These are phyloP conservation scores for Arthrinium phaeospermum DNA, from an alignment of 2,329 filamentous ascomycete species.

Conservation along the genomic window DNA sequence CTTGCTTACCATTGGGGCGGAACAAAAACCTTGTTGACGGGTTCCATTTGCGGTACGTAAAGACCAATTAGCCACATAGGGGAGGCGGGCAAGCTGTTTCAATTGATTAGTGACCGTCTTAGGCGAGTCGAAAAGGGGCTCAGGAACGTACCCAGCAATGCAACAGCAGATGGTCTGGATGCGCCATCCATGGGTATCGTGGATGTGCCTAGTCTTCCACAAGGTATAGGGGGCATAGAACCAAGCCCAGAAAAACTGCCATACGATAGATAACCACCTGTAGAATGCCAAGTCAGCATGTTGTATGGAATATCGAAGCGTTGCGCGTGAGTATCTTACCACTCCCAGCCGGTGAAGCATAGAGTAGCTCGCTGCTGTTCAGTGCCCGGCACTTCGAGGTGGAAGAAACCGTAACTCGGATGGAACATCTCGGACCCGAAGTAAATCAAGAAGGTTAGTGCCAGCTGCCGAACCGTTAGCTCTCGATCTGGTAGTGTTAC, in stretches of 20 bases:
- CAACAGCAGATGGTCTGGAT: constrained; percentile 63
- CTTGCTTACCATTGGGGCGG: constrained; percentile 63
- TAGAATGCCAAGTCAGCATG: neutral
- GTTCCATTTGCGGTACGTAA: constrained; percentile 55
- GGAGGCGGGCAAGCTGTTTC: constrained; percentile 62
- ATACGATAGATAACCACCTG: constrained; percentile 67
- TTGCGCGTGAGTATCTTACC: constrained; percentile 45
- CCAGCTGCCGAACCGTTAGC: constrained; percentile 47
- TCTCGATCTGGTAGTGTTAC: constrained; percentile 15
- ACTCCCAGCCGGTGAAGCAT: constrained; percentile 64
- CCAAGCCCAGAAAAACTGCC: constrained; percentile 70
- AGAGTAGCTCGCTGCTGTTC: constrained; percentile 56
- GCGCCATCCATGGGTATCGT: constrained; percentile 71
- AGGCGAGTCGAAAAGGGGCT: neutral
- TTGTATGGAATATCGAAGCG: neutral
- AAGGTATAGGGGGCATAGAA: constrained; percentile 65
- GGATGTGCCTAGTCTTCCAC: constrained; percentile 64
- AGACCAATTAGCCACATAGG: constrained; percentile 71
- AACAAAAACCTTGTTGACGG: constrained; percentile 60
- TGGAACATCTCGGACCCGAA: constrained; percentile 71
- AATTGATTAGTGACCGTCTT: constrained; percentile 9
- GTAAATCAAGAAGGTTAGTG: constrained; percentile 65
- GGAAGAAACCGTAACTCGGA: constrained; percentile 62
- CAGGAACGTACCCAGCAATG: constrained; percentile 47
- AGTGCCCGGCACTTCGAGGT: constrained; percentile 61